A percentile compares a stretch with the other conserved stretches of the same genome.
Conservation (phyloP, 257 asterid species). For the Linaria vulgaris region DNA sequence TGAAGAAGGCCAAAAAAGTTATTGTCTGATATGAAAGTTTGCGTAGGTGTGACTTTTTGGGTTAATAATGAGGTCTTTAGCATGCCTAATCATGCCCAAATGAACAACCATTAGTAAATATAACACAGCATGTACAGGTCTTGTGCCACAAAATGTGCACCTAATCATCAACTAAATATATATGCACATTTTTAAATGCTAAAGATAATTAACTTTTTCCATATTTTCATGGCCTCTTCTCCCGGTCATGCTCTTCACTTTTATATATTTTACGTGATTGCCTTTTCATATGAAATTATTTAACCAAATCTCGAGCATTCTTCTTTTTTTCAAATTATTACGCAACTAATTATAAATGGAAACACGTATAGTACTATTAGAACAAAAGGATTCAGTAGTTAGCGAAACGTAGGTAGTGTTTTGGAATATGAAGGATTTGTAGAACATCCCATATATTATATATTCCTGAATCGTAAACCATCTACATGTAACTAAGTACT, state of each 20-base stretch:
- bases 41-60: conserved; percentile 27
- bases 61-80: conserved; percentile 34
- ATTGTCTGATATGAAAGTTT: conserved; percentile 22
- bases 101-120: conserved; percentile 30
- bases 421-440: too few relatives aligned
- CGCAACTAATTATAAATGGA: too few relatives aligned
- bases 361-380: too few relatives aligned
- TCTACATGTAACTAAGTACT: too few relatives aligned
- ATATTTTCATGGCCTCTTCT: not conserved
- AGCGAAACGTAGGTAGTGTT: too few relatives aligned
- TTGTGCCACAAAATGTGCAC: not conserved
- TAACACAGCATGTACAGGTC: conserved; percentile 17
- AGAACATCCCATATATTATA: too few relatives aligned
- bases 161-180: not conserved
- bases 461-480: too few relatives aligned
- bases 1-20: conserved; percentile 15
- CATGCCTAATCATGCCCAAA: conserved; percentile 50
- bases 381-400: too few relatives aligned
- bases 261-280: not conserved
- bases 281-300: too few relatives aligned
- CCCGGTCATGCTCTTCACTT: not conserved
- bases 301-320: too few relatives aligned
- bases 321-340: too few relatives aligned
- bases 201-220: not conserved
- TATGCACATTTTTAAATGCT: not conserved